Evolutionary conservation across 768 basidiomycete species (phyloP).

Genomic region (Russula virescens): DNA sequence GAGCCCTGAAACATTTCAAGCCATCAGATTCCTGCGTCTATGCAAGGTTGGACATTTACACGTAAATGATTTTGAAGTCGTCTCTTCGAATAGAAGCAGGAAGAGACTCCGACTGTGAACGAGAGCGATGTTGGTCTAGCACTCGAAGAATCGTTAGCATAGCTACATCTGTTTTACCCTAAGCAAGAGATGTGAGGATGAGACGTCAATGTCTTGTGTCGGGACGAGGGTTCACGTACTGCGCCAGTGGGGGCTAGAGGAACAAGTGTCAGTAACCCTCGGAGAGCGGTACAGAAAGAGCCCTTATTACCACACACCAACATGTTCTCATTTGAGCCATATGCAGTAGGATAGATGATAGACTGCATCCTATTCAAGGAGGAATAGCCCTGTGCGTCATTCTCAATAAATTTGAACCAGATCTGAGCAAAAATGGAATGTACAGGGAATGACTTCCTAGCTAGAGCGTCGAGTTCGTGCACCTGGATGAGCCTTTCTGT

Average conservation of each 20-base stretch:
- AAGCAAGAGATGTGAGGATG: constrained; percentile 5
- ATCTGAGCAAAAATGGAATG: constrained; percentile 23
- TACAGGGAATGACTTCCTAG: constrained; percentile 81
- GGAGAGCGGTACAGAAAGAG: constrained; percentile 1
- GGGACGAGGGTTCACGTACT: constrained; percentile 41
- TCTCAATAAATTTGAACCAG: background rate
- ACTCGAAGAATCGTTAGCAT: constrained; percentile 91
- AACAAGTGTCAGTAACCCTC: background rate
- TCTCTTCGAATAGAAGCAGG: constrained; percentile 54
- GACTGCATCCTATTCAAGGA: constrained; percentile 92
- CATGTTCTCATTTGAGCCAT: constrained; percentile 94
- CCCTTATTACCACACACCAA: constrained; percentile 69
- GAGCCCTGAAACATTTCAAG: constrained; percentile 51
- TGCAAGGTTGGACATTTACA: constrained; percentile 43
- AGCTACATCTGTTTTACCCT: constrained; percentile 99
- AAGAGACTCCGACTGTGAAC: constrained; percentile 32
- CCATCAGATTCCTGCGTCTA: background rate
- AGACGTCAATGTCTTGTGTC: background rate
- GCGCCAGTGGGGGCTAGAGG: constrained; percentile 91
- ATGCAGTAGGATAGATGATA: constrained; percentile 89
- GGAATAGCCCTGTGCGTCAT: constrained; percentile 61
- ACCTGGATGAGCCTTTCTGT: constrained; percentile 70
- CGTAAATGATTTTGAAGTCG: constrained; percentile 94
- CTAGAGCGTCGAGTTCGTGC: constrained; percentile 67
- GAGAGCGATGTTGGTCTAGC: constrained; percentile 58